phyloP scores from a whole-genome alignment of 2,329 filamentous ascomycete species.

The Cladophialophora bantiana region DNA sequence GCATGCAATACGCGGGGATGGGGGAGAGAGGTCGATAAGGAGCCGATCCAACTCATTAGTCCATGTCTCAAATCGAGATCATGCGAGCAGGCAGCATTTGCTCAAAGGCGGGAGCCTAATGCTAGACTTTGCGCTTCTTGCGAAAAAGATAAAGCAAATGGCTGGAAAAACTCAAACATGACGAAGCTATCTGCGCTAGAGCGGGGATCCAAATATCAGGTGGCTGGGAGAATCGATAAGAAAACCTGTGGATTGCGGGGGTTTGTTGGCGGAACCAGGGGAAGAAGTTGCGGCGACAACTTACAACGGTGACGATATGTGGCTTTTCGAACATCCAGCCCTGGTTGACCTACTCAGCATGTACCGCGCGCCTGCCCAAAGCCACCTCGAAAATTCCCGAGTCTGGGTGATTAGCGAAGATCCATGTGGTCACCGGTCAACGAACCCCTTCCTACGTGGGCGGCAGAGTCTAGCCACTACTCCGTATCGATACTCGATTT shows the following conservation, averaged over 20 bases:
- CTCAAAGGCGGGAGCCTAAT: not conserved
- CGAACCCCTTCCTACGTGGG: not conserved
- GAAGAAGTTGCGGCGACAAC: not conserved
- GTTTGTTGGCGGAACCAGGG: not conserved
- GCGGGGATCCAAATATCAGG: not conserved
- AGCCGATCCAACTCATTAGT: not conserved
- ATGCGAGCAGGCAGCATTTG: not conserved
- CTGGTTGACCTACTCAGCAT: not conserved
- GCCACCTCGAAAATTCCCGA: not conserved
- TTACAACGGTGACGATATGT: not conserved
- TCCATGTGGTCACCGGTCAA: not conserved
- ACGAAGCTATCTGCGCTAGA: not conserved
- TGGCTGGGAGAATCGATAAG: constrained; percentile 10
- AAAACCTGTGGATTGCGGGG: not conserved
- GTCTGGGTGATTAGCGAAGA: not conserved
- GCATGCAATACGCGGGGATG: not conserved
- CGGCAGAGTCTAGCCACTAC: constrained; percentile 10
- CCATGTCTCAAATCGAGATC: not conserved
- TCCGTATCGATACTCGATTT: constrained; percentile 10
- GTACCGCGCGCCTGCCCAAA: not conserved
- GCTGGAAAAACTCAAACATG: constrained; percentile 1
- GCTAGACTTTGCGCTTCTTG: not conserved
- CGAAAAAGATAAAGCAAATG: not conserved
- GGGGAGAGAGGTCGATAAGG: not conserved
- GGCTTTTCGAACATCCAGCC: not conserved